phyloP scores from a whole-genome alignment of 176 grass and related monocot species.

The Ampelocalamus luodianensis region DNA sequence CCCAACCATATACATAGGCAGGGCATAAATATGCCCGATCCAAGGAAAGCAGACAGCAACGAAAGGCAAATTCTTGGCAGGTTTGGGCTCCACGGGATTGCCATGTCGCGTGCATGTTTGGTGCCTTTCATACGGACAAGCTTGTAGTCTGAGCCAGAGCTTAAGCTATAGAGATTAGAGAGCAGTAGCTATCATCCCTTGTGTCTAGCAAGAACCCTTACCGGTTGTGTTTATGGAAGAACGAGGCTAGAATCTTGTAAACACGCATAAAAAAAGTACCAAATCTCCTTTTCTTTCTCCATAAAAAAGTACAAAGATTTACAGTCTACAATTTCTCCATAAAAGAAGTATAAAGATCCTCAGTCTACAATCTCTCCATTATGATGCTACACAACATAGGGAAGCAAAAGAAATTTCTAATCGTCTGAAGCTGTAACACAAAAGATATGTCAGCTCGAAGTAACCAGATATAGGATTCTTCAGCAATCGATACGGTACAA shows the following conservation, averaged over 20 bases:
- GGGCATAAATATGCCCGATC: constrained; percentile 34
- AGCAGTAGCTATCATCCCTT: constrained; percentile 37
- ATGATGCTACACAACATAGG: neutral
- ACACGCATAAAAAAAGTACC: neutral
- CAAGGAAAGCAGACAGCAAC: constrained; percentile 31
- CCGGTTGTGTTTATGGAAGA: neutral
- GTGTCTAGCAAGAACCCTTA: constrained; percentile 8
- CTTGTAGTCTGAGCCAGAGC: constrained; percentile 17
- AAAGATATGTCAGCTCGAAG: constrained; percentile 1
- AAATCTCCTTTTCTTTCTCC: neutral
- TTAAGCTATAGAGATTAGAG: neutral
- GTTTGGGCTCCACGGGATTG: constrained; percentile 9
- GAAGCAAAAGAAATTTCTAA: neutral
- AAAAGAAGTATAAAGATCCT: neutral
- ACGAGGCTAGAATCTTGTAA: constrained; percentile 22
- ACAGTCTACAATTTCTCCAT: neutral
- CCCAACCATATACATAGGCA: constrained; percentile 6
- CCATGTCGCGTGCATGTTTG: constrained; percentile 15
- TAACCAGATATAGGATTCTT: neutral
- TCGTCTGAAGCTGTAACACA: neutral
- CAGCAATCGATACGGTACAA: constrained; percentile 26
- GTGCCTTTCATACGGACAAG: neutral
- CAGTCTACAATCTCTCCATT: neutral
- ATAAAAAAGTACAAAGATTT: neutral
- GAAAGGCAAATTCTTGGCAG: constrained; percentile 30